These are phyloP conservation scores for Somion occarium DNA, from an alignment of 1,284 basidiomycete species.

Conservation along the genomic window DNA sequence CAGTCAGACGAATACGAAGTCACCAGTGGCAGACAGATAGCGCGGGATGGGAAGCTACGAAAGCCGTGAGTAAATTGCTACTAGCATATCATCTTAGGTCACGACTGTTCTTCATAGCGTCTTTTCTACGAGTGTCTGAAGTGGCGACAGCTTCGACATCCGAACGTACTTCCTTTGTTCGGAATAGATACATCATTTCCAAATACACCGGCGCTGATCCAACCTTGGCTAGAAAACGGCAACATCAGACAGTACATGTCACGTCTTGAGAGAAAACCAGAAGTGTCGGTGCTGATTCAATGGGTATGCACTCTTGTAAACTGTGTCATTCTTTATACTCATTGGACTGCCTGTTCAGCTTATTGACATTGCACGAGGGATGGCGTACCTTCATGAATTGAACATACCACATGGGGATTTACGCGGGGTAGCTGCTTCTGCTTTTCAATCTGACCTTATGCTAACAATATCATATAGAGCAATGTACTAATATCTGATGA, in stretches of 20 bases:
- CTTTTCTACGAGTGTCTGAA: neutral
- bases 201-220: neutral
- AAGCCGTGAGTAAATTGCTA: neutral
- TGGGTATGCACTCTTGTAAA: neutral
- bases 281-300: neutral
- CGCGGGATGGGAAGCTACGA: neutral
- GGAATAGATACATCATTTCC: neutral
- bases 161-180: slow-evolving; percentile 2
- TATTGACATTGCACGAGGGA: neutral
- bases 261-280: neutral
- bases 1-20: slow-evolving; percentile 5
- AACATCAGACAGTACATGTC: slow-evolving; percentile 4
- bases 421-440: slow-evolving; percentile 1
- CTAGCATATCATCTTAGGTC: neutral
- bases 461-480: neutral
- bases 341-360: neutral
- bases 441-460: neutral
- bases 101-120: neutral
- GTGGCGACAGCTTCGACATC: slow-evolving; percentile 3
- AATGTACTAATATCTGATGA: slow-evolving; percentile 5
- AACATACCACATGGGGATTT: slow-evolving; percentile 5
- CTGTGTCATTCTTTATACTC: neutral
- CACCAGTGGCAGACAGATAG: neutral
- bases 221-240: slow-evolving; percentile 4
- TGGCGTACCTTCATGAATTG: slow-evolving; percentile 1